These are phyloP conservation scores for Penicillium tannophilum DNA, from an alignment of 495 filamentous ascomycete species.

Conservation along the genomic window DNA sequence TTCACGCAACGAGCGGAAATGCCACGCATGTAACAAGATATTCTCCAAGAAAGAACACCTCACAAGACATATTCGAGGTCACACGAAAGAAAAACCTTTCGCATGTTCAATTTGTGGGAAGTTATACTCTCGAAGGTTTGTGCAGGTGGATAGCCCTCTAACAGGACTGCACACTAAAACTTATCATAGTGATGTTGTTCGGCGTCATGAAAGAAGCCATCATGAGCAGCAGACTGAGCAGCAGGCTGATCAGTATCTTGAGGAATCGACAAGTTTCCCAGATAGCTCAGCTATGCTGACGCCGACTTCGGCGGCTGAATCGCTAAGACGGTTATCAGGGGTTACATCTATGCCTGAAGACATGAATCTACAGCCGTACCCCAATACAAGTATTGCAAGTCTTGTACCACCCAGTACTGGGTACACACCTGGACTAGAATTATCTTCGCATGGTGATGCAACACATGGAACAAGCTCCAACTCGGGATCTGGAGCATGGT, in stretches of 20 bases:
- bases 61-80: conserved; percentile 34
- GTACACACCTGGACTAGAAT: background rate
- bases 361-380: background rate
- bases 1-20: conserved; percentile 16
- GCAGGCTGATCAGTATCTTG: background rate
- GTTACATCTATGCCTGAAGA: background rate
- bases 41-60: conserved; percentile 39
- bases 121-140: conserved; percentile 29
- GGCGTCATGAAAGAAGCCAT: conserved; percentile 28
- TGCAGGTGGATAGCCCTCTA: background rate
- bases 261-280: background rate
- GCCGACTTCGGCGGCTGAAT: background rate
- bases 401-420: background rate
- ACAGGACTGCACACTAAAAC: background rate
- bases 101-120: conserved; percentile 32
- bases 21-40: conserved; percentile 25
- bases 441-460: background rate
- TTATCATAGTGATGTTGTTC: conserved; percentile 28
- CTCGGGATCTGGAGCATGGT: conserved; percentile 23
- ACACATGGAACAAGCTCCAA: background rate
- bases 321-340: background rate
- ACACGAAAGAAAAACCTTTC: conserved; percentile 39
- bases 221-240: background rate
- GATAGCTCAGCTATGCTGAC: background rate
- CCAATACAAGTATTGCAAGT: background rate